Conservation (phyloP, 2,329 filamentous ascomycete genomes). For the Gaeumannomyces tritici region DNA sequence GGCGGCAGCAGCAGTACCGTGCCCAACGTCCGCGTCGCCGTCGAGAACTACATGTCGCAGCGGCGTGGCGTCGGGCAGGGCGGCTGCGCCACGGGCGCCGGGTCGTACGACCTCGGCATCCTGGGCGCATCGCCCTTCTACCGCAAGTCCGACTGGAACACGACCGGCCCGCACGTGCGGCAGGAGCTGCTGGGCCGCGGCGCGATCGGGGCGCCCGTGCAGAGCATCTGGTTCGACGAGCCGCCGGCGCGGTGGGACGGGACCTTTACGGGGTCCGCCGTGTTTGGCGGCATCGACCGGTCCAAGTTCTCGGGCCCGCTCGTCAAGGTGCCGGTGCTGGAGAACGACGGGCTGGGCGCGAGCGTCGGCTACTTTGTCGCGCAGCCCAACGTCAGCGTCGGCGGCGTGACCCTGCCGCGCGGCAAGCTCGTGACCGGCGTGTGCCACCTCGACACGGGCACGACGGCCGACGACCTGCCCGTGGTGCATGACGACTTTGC, state of each 20-base stretch:
- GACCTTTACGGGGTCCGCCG: constrained; percentile 17
- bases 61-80: not conserved
- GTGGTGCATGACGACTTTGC: constrained; percentile 11
- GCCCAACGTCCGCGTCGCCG: constrained; percentile 16
- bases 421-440: constrained; percentile 3
- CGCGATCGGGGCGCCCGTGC: constrained; percentile 16
- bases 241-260: constrained; percentile 11
- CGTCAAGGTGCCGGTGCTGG: constrained; percentile 15
- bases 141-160: constrained; percentile 7
- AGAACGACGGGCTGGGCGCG: not conserved
- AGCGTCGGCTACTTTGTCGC: constrained; percentile 13
- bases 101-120: constrained; percentile 18
- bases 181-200: constrained; percentile 20
- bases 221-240: constrained; percentile 24
- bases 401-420: constrained; percentile 5
- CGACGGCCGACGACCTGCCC: constrained; percentile 15
- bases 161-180: constrained; percentile 18
- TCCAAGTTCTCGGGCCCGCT: constrained; percentile 21
- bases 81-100: constrained; percentile 11
- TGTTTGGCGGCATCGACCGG: constrained; percentile 23
- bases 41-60: constrained; percentile 15
- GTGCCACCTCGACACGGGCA: constrained; percentile 23
- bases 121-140: constrained; percentile 18
- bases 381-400: constrained; percentile 14
- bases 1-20: constrained; percentile 6